Base-by-base conservation (phyloP, 116 monocot species). In the Cymodocea nodosa region DNA sequence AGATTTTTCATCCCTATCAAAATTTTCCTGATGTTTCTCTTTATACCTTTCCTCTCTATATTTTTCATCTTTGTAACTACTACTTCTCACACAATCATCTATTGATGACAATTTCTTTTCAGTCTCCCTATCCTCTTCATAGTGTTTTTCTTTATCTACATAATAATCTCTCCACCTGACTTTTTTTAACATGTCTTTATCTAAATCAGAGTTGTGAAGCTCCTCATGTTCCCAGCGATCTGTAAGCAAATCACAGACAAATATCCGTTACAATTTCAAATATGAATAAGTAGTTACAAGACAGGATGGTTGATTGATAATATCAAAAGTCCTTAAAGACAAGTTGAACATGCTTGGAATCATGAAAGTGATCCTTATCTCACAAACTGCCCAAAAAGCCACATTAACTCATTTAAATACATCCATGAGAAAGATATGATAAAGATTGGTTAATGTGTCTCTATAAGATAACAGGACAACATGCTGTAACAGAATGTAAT, bases 121-220 rank as follows among this genome's bases (percentile, higher is more conserved):
- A 66, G 17, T 35, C 25, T 80, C 79, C 55, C 59, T 78, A 57
- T 58, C 44, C 71, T 85, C 79, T 65, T 62, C 73, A 34, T 68
- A 64, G 62, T 59, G 71, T 63, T 73, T 84, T 35, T 87, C 79
- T 77, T 71, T 75, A 13, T 76, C 77, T 16, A 64, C 65, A 48
- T 78, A 82, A 51, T 66, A 62, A 68, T 81, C 76, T 76, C 66
- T 81, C 60, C 79, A 76, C 44, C 66, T 66, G 48, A 23, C 25
- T 17, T 20, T 71, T 73, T 77, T 79, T 8, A 79, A 77, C 59
- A 61, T 30, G 15, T 80, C 81, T 64, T 85, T 89, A 50, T 81
- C 85, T 65, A 76, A 59, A 60, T 82, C 86, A 56, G 68, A 24
- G 63, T 66, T 79, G 60, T 9, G 70, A 56, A 79, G 63, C 20